These are phyloP conservation scores for Cercophora newfieldiana DNA, from an alignment of 495 filamentous ascomycete species.

Conservation along the genomic window DNA sequence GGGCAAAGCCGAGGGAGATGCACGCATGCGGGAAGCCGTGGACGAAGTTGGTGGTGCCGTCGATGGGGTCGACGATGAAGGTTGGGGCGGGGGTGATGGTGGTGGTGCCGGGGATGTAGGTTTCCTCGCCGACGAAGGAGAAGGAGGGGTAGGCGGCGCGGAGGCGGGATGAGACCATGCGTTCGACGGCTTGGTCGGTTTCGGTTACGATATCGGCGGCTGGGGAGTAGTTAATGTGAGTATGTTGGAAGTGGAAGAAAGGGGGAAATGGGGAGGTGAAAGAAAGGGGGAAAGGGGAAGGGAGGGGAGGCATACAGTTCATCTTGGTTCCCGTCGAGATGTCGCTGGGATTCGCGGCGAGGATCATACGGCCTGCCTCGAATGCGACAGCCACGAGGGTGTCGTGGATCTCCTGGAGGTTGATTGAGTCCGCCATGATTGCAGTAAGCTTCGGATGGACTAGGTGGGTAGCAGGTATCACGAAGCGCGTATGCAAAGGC, in stretches of 20 bases:
- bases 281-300: neutral
- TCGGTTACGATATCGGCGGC: slow-evolving; percentile 85
- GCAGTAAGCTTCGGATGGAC: neutral
- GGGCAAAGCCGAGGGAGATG: slow-evolving; percentile 76
- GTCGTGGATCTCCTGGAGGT: slow-evolving; percentile 81
- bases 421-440: slow-evolving; percentile 48
- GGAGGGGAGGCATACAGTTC: slow-evolving; percentile 63
- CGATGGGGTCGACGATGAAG: slow-evolving; percentile 87
- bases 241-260: too few species aligned
- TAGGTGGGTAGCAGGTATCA: neutral
- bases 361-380: slow-evolving; percentile 80
- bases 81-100: slow-evolving; percentile 69
- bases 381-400: slow-evolving; percentile 71
- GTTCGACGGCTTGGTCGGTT: slow-evolving; percentile 81
- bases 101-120: slow-evolving; percentile 64
- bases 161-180: slow-evolving; percentile 66
- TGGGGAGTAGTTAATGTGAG: too few species aligned
- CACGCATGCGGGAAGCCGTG: slow-evolving; percentile 78
- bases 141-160: slow-evolving; percentile 64
- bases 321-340: slow-evolving; percentile 71
- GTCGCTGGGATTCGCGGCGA: slow-evolving; percentile 66
- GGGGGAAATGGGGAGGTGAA: slow-evolving; percentile 18
- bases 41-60: slow-evolving; percentile 88
- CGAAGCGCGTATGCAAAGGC: too few species aligned
- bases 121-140: slow-evolving; percentile 82